These are phyloP conservation scores for Lotmaria passim DNA, from an alignment of 208 protist species.

Conservation along the genomic window DNA sequence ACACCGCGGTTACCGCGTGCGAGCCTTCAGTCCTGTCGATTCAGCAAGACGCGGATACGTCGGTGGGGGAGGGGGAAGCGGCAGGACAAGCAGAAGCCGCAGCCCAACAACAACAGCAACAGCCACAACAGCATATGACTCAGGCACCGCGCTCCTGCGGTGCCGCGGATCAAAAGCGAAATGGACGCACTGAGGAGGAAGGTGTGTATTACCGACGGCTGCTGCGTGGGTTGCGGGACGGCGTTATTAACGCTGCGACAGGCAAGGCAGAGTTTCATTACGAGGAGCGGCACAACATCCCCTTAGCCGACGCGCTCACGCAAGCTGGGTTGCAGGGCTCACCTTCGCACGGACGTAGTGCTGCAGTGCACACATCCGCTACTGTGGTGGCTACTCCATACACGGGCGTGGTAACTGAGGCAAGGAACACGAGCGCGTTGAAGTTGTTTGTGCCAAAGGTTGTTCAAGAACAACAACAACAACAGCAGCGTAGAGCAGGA, in stretches of 20 bases:
- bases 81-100: not conserved
- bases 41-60: not conserved
- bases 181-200: not conserved
- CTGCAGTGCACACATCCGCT: no score
- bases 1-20: not conserved
- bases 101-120: not conserved
- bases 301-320: not conserved
- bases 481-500: not conserved
- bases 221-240: not conserved
- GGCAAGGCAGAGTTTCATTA: not conserved
- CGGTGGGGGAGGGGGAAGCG: not conserved
- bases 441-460: slow-evolving; percentile 24
- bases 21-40: slow-evolving; percentile 12
- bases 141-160: no score
- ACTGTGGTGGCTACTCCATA: no score
- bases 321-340: no score
- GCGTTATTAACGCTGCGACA: not conserved
- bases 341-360: no score
- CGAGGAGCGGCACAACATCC: slow-evolving; percentile 14
- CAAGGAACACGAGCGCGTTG: not conserved
- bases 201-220: slow-evolving; percentile 5
- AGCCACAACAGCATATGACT: not conserved
- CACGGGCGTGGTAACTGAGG: no score
- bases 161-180: no score
- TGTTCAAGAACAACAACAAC: slow-evolving; percentile 8